Conservation (phyloP, 2,329 filamentous ascomycete genomes). For the Coniochaeta prunicola region DNA sequence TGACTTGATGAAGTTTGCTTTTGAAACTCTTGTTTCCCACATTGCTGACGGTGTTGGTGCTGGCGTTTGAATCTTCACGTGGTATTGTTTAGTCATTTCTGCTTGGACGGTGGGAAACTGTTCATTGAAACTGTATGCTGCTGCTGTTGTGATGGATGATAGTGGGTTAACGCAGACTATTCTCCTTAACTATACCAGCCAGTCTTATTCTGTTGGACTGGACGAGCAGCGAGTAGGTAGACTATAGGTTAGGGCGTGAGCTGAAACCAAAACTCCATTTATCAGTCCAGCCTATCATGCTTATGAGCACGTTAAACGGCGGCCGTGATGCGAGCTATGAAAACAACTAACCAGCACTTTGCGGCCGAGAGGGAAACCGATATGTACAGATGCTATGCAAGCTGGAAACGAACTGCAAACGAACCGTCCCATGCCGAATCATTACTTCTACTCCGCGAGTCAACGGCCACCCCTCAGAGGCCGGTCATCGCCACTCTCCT, state of each 20-base stretch:
- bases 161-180: background rate
- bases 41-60: background rate
- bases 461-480: background rate
- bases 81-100: background rate
- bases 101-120: background rate
- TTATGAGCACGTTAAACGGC: background rate
- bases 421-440: background rate
- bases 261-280: background rate
- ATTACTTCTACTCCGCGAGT: background rate
- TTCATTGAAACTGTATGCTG: background rate
- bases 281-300: background rate
- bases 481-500: constrained; percentile 17
- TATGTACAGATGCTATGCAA: background rate
- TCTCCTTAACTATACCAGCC: background rate
- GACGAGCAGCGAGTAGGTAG: background rate
- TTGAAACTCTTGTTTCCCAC: background rate
- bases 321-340: background rate
- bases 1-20: background rate
- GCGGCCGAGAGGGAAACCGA: background rate
- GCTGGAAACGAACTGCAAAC: background rate
- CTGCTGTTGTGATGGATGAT: background rate
- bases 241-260: background rate
- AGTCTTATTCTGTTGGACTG: background rate
- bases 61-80: background rate
- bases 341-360: background rate